phyloP scores from a whole-genome alignment of 2,329 filamentous ascomycete genomes.

The Didymella pinodella region DNA sequence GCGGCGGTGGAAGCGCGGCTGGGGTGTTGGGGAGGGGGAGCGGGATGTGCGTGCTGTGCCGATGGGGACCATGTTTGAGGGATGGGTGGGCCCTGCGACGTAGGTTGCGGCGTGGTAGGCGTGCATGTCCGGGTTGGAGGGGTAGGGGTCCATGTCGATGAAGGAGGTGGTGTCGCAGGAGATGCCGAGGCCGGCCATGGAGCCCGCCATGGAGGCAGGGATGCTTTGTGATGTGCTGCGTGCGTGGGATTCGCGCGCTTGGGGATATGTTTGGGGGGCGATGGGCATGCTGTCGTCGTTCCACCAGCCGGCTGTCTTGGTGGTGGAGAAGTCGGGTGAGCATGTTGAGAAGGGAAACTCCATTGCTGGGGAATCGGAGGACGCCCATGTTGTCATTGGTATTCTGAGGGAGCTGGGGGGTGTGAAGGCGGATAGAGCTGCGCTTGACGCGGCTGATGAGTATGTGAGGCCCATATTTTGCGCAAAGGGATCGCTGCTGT shows the following conservation, averaged over 20 bases:
- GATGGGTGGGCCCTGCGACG: conserved; percentile 6
- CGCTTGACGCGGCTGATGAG: conserved; percentile 29
- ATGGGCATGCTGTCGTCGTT: conserved; percentile 25
- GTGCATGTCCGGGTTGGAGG: conserved; percentile 20
- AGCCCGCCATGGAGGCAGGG: conserved; percentile 28
- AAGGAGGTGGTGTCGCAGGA: conserved; percentile 34
- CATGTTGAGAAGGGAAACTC: conserved; percentile 45
- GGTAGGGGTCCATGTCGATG: conserved; percentile 23
- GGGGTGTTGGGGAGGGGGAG: conserved; percentile 35
- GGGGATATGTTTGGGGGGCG: conserved; percentile 21
- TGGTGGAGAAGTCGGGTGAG: conserved; percentile 33
- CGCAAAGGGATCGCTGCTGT: conserved; percentile 34
- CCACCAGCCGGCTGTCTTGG: conserved; percentile 43
- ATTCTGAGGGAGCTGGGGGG: conserved; percentile 45
- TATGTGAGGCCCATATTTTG: conserved; percentile 32
- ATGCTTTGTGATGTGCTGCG: conserved; percentile 30
- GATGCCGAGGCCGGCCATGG: conserved; percentile 43
- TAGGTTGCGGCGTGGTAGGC: conserved; percentile 14
- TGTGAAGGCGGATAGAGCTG: conserved; percentile 50
- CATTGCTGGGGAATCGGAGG: conserved; percentile 37
- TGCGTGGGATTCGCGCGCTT: conserved; percentile 33
- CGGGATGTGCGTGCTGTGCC: conserved; percentile 33
- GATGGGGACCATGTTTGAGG: conserved; percentile 29
- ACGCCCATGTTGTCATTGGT: conserved; percentile 43
- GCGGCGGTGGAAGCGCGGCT: conserved; percentile 39